Evolutionary conservation across 805 yeast genomes (phyloP).

Genomic region (Kodamaea leandrae): DNA sequence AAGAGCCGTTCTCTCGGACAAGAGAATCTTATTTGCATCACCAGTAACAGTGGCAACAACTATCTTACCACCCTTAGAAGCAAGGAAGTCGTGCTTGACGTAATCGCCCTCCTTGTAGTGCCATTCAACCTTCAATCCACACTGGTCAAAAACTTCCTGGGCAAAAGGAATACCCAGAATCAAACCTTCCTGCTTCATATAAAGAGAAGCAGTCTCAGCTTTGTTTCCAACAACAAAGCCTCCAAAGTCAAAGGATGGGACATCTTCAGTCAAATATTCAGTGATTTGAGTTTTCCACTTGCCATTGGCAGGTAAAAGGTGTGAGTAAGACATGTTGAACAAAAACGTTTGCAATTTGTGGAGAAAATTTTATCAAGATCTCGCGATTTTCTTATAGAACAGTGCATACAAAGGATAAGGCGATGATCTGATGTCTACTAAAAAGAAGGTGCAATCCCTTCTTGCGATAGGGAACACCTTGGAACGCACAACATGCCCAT

Average conservation of each 20-base stretch:
- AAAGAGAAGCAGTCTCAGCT: constrained; percentile 67
- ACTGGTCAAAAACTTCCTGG: constrained; percentile 75
- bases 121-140: constrained; percentile 74
- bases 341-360: not conserved
- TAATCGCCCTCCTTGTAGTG: constrained; percentile 63
- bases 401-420: too few relatives aligned
- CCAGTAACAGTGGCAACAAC: constrained; percentile 79
- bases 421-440: not conserved
- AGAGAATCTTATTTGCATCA: constrained; percentile 71
- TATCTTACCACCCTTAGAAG: constrained; percentile 50
- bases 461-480: constrained; percentile 8
- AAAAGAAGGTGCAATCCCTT: constrained; percentile 6
- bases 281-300: constrained; percentile 79
- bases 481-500: constrained; percentile 36
- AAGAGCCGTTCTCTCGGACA: constrained; percentile 84
- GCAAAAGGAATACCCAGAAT: constrained; percentile 89
- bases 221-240: constrained; percentile 91
- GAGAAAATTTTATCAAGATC: constrained; percentile 2
- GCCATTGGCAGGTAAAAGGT: constrained; percentile 72
- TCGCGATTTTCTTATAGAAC: too few relatives aligned
- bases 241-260: constrained; percentile 91
- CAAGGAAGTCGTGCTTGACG: constrained; percentile 40
- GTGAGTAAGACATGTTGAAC: constrained; percentile 27
- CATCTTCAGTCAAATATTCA: constrained; percentile 79
- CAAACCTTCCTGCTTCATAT: constrained; percentile 78